phyloP scores from a whole-genome alignment of 768 basidiomycete genomes.

The Boletus reticuloceps region DNA sequence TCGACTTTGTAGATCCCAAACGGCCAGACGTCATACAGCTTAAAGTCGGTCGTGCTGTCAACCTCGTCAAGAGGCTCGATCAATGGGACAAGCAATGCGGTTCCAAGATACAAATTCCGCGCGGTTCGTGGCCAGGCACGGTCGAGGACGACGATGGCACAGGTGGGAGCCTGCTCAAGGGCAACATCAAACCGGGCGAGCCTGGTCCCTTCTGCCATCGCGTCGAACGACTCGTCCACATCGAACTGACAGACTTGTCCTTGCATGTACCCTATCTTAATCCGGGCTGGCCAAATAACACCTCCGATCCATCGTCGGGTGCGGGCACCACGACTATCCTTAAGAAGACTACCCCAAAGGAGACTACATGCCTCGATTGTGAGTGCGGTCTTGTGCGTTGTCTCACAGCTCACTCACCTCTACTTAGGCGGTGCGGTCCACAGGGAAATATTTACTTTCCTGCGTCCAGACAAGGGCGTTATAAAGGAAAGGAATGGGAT shows the following conservation, averaged over 20 bases:
- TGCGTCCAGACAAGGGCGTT: constrained; percentile 45
- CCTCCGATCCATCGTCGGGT: constrained; percentile 17
- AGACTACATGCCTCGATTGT: constrained; percentile 44
- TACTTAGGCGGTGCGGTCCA: constrained; percentile 55
- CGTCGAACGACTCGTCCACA: constrained; percentile 74
- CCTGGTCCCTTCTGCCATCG: constrained; percentile 69
- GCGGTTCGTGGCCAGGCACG: constrained; percentile 71
- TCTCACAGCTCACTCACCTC: constrained; percentile 7
- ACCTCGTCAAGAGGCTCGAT: constrained; percentile 68
- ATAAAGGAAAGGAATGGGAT: constrained; percentile 73
- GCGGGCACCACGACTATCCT: constrained; percentile 4
- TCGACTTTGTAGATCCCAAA: constrained; percentile 26
- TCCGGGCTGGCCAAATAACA: constrained; percentile 42
- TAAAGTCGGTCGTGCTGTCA: constrained; percentile 78
- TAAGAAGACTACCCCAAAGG: constrained; percentile 20
- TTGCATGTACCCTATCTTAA: constrained; percentile 59
- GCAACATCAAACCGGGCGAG: constrained; percentile 58
- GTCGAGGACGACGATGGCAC: constrained; percentile 39
- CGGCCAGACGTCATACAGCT: constrained; percentile 49
- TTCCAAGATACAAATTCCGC: constrained; percentile 69
- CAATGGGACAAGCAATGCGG: constrained; percentile 83
- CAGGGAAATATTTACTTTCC: constrained; percentile 79
- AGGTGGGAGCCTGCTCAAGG: constrained; percentile 55
- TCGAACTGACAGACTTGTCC: constrained; percentile 73
- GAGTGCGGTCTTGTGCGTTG: constrained; percentile 14